phyloP scores from a whole-genome alignment of 352 stramenopile species.

The Phytophthora cajani region DNA sequence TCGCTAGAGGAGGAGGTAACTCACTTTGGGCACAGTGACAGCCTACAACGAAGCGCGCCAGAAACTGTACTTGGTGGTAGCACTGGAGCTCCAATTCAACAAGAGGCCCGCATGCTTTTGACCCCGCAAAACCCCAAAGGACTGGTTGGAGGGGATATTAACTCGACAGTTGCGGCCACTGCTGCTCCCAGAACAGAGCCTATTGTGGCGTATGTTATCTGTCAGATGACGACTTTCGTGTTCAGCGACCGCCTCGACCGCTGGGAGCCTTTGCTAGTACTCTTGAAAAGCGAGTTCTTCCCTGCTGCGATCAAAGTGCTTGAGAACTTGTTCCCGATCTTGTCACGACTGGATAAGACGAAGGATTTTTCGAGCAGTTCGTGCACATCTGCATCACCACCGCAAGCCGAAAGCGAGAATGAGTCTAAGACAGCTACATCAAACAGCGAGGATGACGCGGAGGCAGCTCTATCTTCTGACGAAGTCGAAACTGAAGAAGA shows the following conservation, averaged over 20 bases:
- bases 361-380: constrained; percentile 27
- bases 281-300: constrained; percentile 75
- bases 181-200: constrained; percentile 74
- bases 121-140: constrained; percentile 32
- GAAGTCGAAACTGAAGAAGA: constrained; percentile 12
- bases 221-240: constrained; percentile 80
- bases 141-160: constrained; percentile 26
- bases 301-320: constrained; percentile 71
- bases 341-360: constrained; percentile 60
- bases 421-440: constrained; percentile 31
- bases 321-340: constrained; percentile 73
- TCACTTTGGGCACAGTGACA: constrained; percentile 19
- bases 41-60: neutral
- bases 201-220: constrained; percentile 89
- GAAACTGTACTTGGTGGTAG: constrained; percentile 22
- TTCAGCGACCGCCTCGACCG: constrained; percentile 80
- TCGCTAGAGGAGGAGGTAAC: constrained; percentile 51
- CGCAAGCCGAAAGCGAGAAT: constrained; percentile 21
- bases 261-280: constrained; percentile 79
- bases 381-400: neutral
- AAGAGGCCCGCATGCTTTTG: constrained; percentile 38
- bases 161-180: constrained; percentile 37
- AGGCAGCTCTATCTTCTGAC: constrained; percentile 12
- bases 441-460: constrained; percentile 18
- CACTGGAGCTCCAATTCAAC: constrained; percentile 48